Conservation (phyloP, 1,139 yeast species). For the Geotrichum candidum region DNA sequence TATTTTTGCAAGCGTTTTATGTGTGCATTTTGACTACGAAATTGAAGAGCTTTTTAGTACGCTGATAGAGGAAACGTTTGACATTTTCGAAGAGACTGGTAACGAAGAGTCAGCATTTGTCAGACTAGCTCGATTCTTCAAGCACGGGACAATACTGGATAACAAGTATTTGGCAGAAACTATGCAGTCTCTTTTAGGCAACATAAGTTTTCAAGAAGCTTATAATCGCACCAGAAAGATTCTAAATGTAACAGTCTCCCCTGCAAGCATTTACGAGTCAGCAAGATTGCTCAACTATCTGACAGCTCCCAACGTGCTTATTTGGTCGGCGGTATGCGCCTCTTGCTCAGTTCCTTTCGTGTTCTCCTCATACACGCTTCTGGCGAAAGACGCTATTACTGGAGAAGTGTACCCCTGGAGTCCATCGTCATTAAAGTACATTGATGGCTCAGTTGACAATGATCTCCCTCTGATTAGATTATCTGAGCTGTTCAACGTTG, state of each 20-base stretch:
- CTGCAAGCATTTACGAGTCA: constrained; percentile 50
- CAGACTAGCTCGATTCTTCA: constrained; percentile 56
- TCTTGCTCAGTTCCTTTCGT: constrained; percentile 91
- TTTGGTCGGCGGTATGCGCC: constrained; percentile 95
- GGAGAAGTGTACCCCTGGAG: constrained; percentile 72
- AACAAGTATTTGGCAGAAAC: constrained; percentile 64
- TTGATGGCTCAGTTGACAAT: constrained; percentile 94
- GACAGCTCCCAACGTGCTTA: constrained; percentile 89
- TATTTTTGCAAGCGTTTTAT: constrained; percentile 81
- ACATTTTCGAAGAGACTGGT: constrained; percentile 60
- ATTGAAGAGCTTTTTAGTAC: constrained; percentile 50
- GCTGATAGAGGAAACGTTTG: constrained; percentile 46
- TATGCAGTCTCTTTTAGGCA: constrained; percentile 77
- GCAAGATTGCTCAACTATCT: constrained; percentile 81
- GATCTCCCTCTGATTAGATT: constrained; percentile 86
- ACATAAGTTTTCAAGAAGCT: constrained; percentile 91
- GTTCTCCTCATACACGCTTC: constrained; percentile 78
- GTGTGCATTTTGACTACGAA: constrained; percentile 76
- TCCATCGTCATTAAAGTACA: constrained; percentile 72
- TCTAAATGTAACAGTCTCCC: constrained; percentile 82
- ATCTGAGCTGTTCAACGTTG: constrained; percentile 94
- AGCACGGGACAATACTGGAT: constrained; percentile 86
- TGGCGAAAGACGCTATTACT: constrained; percentile 73
- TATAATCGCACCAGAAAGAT: constrained; percentile 78
- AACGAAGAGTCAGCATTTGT: constrained; percentile 44